Evolutionary conservation across 1,139 yeast genomes (phyloP).

Genomic region (Suhomyces taliae): DNA sequence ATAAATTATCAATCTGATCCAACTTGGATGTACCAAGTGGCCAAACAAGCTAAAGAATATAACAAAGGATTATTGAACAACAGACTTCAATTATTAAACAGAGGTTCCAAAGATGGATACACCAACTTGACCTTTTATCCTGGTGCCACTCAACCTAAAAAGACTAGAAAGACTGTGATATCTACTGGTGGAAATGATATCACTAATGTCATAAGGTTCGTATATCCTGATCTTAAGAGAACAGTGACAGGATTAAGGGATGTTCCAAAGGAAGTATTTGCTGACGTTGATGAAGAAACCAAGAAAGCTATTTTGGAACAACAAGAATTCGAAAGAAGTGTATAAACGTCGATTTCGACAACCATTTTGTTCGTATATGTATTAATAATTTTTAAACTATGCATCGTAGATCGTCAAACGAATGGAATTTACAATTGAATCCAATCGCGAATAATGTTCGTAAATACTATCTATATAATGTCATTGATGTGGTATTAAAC

Average conservation of each 20-base stretch:
- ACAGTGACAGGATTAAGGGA: slow-evolving; percentile 63
- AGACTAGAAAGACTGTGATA: slow-evolving; percentile 25
- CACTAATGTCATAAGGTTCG: slow-evolving; percentile 50
- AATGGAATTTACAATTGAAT: neutral
- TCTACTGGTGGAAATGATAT: slow-evolving; percentile 19
- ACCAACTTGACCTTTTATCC: slow-evolving; percentile 80
- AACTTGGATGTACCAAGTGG: slow-evolving; percentile 87
- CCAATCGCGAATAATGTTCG: neutral
- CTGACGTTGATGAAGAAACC: slow-evolving; percentile 56
- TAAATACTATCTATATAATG: slow-evolving; percentile 1
- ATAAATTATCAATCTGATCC: slow-evolving; percentile 58
- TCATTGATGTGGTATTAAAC: neutral
- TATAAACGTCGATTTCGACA: neutral
- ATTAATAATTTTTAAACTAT: slow-evolving; percentile 6
- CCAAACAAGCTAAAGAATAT: slow-evolving; percentile 69
- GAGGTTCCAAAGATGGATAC: slow-evolving; percentile 77
- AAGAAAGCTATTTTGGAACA: slow-evolving; percentile 66
- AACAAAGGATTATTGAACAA: slow-evolving; percentile 63
- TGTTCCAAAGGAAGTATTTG: slow-evolving; percentile 59
- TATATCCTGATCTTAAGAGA: slow-evolving; percentile 42
- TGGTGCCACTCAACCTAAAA: slow-evolving; percentile 68
- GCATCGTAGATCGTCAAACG: neutral
- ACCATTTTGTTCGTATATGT: slow-evolving; percentile 7
- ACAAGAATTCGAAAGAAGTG: slow-evolving; percentile 50
- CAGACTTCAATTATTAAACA: slow-evolving; percentile 52